These are phyloP conservation scores for Dinochytrium kinnereticum DNA, from an alignment of 371 early-diverging fungal genomes.

Conservation along the genomic window DNA sequence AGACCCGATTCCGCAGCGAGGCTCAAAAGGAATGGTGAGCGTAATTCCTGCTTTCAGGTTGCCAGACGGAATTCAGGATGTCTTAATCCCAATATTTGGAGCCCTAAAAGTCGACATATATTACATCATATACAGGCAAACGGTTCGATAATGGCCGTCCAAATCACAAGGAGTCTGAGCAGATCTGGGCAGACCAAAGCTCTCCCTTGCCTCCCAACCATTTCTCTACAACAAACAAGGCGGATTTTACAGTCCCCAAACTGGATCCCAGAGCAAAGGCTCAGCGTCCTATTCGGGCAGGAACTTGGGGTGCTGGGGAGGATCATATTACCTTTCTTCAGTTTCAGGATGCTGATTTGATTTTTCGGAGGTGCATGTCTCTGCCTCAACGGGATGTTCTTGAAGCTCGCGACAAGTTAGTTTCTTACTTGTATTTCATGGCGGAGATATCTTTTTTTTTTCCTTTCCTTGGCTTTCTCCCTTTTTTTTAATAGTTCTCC, in stretches of 20 bases:
- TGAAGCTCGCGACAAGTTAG: no score
- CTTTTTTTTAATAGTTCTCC: background rate
- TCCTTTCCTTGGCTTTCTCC: no score
- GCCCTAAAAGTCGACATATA: background rate
- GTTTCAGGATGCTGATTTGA: constrained; percentile 9
- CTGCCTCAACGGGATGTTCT: background rate
- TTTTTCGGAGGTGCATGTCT: background rate
- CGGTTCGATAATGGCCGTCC: background rate
- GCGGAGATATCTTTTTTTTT: no score
- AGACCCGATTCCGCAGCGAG: background rate
- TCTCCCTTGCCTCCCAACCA: background rate
- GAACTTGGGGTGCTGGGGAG: constrained; percentile 26
- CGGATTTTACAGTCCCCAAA: constrained; percentile 23
- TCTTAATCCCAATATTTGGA: background rate
- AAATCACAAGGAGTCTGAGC: background rate
- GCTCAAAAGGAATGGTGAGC: background rate
- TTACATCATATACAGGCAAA: background rate
- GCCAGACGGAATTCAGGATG: no score
- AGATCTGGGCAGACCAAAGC: constrained; percentile 3
- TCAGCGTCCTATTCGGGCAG: constrained; percentile 24
- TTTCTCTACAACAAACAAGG: constrained; percentile 22
- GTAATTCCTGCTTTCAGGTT: background rate
- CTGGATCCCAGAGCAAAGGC: constrained; percentile 28
- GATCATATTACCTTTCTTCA: constrained; percentile 30
- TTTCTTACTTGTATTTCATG: no score